phyloP scores from a whole-genome alignment of 768 basidiomycete species.

The Russula griseocarnosa region DNA sequence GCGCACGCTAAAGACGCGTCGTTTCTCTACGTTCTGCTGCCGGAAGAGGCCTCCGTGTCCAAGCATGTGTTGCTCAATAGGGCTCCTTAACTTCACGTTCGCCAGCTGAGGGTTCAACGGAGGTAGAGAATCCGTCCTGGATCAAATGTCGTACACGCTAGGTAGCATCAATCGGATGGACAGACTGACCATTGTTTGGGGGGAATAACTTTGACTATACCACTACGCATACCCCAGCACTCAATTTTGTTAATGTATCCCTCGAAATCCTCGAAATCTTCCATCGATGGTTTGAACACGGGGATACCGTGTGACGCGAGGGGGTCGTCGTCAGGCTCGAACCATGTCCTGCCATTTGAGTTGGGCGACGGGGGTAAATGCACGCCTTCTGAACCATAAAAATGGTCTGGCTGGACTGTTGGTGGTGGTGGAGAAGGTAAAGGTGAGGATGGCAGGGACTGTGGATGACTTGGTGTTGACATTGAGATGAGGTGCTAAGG shows the following conservation, averaged over 20 bases:
- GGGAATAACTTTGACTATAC: slow-evolving; percentile 95
- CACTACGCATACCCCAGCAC: slow-evolving; percentile 85
- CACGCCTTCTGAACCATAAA: slow-evolving; percentile 56
- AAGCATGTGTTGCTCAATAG: slow-evolving; percentile 92
- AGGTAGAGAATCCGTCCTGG: slow-evolving; percentile 71
- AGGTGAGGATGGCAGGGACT: slow-evolving; percentile 43
- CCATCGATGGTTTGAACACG: slow-evolving; percentile 91
- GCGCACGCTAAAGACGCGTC: slow-evolving; percentile 74
- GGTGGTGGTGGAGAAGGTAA: slow-evolving; percentile 44
- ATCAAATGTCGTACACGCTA: slow-evolving; percentile 25
- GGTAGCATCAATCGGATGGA: slow-evolving; percentile 25
- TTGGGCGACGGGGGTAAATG: slow-evolving; percentile 55
- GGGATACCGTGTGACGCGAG: slow-evolving; percentile 86
- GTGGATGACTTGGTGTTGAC: slow-evolving; percentile 30
- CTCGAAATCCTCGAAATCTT: slow-evolving; percentile 90
- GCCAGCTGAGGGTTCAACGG: slow-evolving; percentile 65
- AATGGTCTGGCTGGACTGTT: slow-evolving; percentile 75
- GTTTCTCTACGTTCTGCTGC: slow-evolving; percentile 87
- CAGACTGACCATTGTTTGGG: slow-evolving; percentile 82
- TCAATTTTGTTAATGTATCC: slow-evolving; percentile 82
- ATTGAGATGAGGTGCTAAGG: slow-evolving; percentile 7
- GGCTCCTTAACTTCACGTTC: slow-evolving; percentile 73
- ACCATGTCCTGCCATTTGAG: slow-evolving; percentile 60
- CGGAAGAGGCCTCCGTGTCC: slow-evolving; percentile 85
- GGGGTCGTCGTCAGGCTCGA: slow-evolving; percentile 78